Conservation (phyloP, 805 yeast genomes). For the Kuraishia piskuri region DNA sequence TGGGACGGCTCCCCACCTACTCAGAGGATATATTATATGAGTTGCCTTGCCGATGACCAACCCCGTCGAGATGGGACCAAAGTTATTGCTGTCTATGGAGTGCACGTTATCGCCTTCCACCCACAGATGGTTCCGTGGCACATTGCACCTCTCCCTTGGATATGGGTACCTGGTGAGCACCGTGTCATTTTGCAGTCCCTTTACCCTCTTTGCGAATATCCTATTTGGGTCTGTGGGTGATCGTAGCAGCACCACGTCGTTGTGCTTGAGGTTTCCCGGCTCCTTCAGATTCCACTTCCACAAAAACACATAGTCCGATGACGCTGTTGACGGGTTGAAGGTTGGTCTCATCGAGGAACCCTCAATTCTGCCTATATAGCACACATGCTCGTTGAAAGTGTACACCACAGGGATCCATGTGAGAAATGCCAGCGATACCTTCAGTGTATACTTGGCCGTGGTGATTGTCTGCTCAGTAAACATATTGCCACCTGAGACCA, state of each 20-base stretch:
- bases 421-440: slow-evolving; percentile 27
- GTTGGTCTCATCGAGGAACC: slow-evolving; percentile 91
- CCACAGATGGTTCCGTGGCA: slow-evolving; percentile 85
- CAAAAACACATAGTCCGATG: slow-evolving; percentile 56
- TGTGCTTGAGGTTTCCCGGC: slow-evolving; percentile 37
- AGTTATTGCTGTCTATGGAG: slow-evolving; percentile 77
- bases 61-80: slow-evolving; percentile 84
- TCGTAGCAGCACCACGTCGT: slow-evolving; percentile 70
- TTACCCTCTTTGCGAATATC: slow-evolving; percentile 71
- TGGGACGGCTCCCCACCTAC: slow-evolving; percentile 42
- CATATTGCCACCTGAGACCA: neutral
- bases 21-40: slow-evolving; percentile 61
- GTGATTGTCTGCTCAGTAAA: neutral
- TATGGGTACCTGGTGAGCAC: slow-evolving; percentile 57
- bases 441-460: slow-evolving; percentile 16
- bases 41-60: slow-evolving; percentile 72
- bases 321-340: slow-evolving; percentile 56
- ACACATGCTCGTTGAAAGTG: slow-evolving; percentile 60
- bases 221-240: slow-evolving; percentile 77
- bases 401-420: slow-evolving; percentile 79
- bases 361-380: slow-evolving; percentile 62
- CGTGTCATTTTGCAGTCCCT: slow-evolving; percentile 67
- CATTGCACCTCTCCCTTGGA: slow-evolving; percentile 47
- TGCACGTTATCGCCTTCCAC: slow-evolving; percentile 89
- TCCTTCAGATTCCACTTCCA: slow-evolving; percentile 52